Conservation (phyloP, 1,284 basidiomycete genomes). For the Kwoniella shivajii region DNA sequence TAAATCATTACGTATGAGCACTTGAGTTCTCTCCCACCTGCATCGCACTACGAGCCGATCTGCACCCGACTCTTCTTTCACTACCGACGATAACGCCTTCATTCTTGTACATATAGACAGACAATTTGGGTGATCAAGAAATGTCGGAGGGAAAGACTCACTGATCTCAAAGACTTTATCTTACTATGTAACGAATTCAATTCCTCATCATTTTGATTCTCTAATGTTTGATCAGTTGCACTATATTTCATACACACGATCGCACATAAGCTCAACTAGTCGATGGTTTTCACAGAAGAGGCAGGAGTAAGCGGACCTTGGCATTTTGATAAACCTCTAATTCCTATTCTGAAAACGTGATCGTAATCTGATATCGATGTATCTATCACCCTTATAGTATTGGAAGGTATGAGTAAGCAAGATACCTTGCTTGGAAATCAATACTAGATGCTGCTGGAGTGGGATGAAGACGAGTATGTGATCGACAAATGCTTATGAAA, state of each 20-base stretch:
- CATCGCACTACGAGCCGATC: conserved; percentile 5
- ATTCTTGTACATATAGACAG: too few species aligned
- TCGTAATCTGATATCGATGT: too few species aligned
- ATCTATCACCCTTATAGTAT: too few species aligned
- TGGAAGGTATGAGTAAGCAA: too few species aligned
- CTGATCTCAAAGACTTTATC: conserved; percentile 51
- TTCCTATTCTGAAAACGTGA: too few species aligned
- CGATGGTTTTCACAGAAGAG: conserved; percentile 5
- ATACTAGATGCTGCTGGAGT: too few species aligned
- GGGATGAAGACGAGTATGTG: background rate
- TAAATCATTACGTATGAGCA: background rate
- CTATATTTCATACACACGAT: conserved; percentile 14
- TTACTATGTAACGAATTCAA: conserved; percentile 51
- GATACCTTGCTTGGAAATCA: too few species aligned
- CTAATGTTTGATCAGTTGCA: conserved; percentile 52
- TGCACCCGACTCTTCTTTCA: too few species aligned
- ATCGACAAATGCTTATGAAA: background rate
- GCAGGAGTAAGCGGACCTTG: conserved; percentile 9
- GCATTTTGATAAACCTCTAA: too few species aligned
- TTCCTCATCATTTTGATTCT: conserved; percentile 55
- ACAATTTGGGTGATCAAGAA: background rate
- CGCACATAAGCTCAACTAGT: background rate
- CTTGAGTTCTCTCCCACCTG: conserved; percentile 4
- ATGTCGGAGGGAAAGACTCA: conserved; percentile 22
- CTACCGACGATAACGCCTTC: too few species aligned